Percentiles rank a stretch among this genome's conserved stretches.
phyloP scores from a whole-genome alignment of 441 rosid species.

The Aleurites moluccanus region DNA sequence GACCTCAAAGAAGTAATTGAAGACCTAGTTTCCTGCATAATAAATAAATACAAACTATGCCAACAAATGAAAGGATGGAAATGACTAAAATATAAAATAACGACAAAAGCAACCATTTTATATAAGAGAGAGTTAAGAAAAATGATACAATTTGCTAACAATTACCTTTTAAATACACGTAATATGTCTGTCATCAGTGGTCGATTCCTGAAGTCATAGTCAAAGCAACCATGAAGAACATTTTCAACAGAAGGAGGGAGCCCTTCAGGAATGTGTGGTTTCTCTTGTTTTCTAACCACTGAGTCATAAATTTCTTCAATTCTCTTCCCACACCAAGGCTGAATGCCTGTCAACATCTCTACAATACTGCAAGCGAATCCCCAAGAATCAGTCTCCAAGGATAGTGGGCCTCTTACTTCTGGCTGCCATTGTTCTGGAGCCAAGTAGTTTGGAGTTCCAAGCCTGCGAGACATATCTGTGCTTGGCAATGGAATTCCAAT shows the following conservation, averaged over 20 bases:
- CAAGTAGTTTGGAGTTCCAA: conserved; percentile 93
- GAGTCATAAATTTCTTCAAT: conserved; percentile 57
- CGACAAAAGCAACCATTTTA: neutral
- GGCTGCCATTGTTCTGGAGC: conserved; percentile 98
- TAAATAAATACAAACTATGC: neutral
- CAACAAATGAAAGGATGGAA: neutral
- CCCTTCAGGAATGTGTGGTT: conserved; percentile 58
- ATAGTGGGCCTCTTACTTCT: conserved; percentile 76
- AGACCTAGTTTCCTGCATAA: neutral
- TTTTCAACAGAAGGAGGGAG: conserved; percentile 74
- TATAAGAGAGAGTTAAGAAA: neutral
- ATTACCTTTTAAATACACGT: conserved; percentile 61
- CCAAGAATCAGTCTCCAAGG: conserved; percentile 88
- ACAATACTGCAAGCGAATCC: conserved; percentile 85
- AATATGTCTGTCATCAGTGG: conserved; percentile 78
- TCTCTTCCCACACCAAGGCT: conserved; percentile 74
- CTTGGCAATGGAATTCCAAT: conserved; percentile 62
- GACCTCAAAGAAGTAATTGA: neutral
- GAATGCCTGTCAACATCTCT: conserved; percentile 85
- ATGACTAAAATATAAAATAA: neutral
- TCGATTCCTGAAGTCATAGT: conserved; percentile 73
- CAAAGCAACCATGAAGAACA: conserved; percentile 75
- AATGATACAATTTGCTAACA: neutral
- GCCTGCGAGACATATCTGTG: conserved; percentile 59
- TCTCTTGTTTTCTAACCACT: conserved; percentile 74